Conservation (phyloP, 768 basidiomycete genomes). For the Lactarius vividus region DNA sequence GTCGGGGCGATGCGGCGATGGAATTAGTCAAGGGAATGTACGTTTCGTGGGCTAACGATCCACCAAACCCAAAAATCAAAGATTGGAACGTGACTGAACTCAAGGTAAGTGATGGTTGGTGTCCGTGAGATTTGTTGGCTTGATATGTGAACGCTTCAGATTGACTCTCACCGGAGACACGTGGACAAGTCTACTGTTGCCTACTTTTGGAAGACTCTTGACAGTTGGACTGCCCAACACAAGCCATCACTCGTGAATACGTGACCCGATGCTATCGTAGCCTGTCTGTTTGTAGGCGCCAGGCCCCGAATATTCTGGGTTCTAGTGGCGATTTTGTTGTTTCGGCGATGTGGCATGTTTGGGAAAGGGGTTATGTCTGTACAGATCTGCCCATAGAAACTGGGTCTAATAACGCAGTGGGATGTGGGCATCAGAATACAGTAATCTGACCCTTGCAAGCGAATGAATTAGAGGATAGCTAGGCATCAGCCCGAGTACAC, state of each 20-base stretch:
- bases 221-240: constrained; percentile 77
- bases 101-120: constrained; percentile 51
- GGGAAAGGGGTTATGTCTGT: background rate
- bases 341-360: background rate
- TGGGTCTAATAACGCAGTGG: background rate
- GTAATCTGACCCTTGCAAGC: background rate
- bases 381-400: background rate
- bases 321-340: background rate
- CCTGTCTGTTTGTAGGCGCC: background rate
- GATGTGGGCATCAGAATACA: background rate
- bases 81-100: constrained; percentile 98
- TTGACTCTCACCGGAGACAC: constrained; percentile 86
- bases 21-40: constrained; percentile 90
- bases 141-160: constrained; percentile 48
- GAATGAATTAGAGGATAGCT: background rate
- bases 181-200: constrained; percentile 93
- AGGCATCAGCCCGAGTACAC: too few relatives aligned
- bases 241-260: constrained; percentile 71
- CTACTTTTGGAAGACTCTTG: constrained; percentile 92
- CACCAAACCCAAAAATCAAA: constrained; percentile 81
- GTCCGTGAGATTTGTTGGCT: background rate
- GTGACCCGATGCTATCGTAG: constrained; percentile 26
- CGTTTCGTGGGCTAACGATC: constrained; percentile 92
- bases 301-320: background rate
- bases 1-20: background rate